These are phyloP conservation scores for Trifolium dubium DNA, from an alignment of 306 rosid genomes.

Conservation along the genomic window DNA sequence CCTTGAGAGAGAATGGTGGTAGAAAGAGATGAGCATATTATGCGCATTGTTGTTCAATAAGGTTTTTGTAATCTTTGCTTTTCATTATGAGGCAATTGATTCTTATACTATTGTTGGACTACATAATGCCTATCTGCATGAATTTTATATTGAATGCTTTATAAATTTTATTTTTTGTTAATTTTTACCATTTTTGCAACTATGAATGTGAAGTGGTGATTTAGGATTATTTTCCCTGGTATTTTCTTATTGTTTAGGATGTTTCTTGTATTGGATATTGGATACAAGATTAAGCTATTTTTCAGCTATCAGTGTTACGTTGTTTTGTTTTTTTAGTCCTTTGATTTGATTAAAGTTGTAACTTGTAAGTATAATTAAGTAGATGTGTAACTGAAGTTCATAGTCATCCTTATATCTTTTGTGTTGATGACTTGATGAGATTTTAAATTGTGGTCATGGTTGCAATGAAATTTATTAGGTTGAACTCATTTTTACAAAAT, in stretches of 20 bases:
- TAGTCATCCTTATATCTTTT: constrained; percentile 1
- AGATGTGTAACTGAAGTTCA: constrained; percentile 15
- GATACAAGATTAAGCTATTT: constrained; percentile 51
- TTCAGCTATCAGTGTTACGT: constrained; percentile 48
- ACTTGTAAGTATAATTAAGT: constrained; percentile 56
- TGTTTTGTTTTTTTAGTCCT: constrained; percentile 11
- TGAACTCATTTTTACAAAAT: too few relatives aligned
- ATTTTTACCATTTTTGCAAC: constrained; percentile 25
- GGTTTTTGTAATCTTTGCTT: constrained; percentile 56
- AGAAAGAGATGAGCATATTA: constrained; percentile 75
- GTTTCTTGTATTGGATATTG: constrained; percentile 19
- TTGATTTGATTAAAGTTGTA: constrained; percentile 58
- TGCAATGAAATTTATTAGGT: background rate
- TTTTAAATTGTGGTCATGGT: background rate
- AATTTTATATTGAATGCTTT: constrained; percentile 42
- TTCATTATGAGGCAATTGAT: constrained; percentile 42
- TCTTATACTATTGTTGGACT: constrained; percentile 44
- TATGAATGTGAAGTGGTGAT: constrained; percentile 40
- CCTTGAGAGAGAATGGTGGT: constrained; percentile 97
- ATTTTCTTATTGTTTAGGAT: background rate
- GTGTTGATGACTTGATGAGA: background rate
- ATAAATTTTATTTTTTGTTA: constrained; percentile 10
- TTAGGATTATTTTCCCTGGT: background rate
- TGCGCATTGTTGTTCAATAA: constrained; percentile 47
- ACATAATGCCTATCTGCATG: constrained; percentile 35